Conservation (phyloP, 305 asterid species). For the Fraxinus nigra region DNA sequence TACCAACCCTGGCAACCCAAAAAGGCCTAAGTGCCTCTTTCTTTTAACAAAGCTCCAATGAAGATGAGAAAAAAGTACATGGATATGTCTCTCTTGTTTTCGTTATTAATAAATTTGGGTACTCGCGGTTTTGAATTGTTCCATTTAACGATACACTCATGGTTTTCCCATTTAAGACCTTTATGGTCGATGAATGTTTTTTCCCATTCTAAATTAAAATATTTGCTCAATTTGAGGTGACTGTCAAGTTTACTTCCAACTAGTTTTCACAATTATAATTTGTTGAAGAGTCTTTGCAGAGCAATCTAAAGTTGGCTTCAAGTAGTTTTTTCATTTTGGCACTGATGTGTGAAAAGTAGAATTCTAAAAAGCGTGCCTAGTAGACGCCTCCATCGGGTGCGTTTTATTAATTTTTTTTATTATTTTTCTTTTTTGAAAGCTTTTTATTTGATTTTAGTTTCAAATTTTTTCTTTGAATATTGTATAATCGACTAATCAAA, state of each 20-base stretch:
- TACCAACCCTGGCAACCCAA: conserved; percentile 86
- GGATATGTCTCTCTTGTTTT: conserved; percentile 11
- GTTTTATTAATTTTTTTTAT: no score
- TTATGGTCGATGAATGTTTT: neutral
- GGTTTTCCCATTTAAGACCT: neutral
- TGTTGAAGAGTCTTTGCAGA: neutral
- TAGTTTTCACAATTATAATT: neutral
- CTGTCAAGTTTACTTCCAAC: neutral
- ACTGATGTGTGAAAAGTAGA: neutral
- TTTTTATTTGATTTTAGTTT: no score
- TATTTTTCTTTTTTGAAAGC: no score
- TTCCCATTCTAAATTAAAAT: neutral
- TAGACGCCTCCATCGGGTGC: no score
- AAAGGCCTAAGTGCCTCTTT: conserved; percentile 38
- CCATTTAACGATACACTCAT: neutral
- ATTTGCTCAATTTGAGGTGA: neutral
- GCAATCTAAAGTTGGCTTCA: neutral
- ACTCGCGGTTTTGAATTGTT: conserved; percentile 12
- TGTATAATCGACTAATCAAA: no score
- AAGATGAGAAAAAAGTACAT: conserved; percentile 25
- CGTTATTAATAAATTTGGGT: conserved; percentile 36
- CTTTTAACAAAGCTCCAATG: conserved; percentile 9
- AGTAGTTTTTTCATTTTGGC: neutral
- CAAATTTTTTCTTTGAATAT: no score
- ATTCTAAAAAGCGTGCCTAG: no score